A percentile compares a stretch with the other conserved stretches of the same genome.
Conservation (phyloP, 164 flowering plant genomes). For the Umbilicus rupestris region DNA sequence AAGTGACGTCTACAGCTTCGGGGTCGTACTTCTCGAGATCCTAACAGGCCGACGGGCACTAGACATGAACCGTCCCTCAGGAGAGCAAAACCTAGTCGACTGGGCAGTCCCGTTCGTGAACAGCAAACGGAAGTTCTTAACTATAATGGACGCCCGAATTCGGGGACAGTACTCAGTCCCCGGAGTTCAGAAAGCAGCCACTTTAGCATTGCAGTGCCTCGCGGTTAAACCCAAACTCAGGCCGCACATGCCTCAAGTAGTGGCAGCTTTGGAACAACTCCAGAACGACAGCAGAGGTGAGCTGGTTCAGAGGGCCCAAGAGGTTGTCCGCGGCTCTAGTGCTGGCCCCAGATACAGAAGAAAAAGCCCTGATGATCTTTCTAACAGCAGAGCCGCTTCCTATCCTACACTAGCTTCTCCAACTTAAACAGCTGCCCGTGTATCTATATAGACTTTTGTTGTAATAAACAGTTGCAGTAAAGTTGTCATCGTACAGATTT, state of each 20-base stretch:
- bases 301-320: neutral
- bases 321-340: neutral
- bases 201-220: conserved; percentile 6
- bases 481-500: too few species aligned
- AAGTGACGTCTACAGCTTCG: conserved; percentile 11
- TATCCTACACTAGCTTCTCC: conserved; percentile 9
- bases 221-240: conserved; percentile 8
- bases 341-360: conserved; percentile 5
- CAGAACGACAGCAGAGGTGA: neutral
- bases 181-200: conserved; percentile 6
- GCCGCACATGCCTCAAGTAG: conserved; percentile 3
- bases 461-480: too few species aligned
- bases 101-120: conserved; percentile 7
- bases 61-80: conserved; percentile 9
- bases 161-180: conserved; percentile 8
- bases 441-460: too few species aligned
- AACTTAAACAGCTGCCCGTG: too few species aligned
- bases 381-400: neutral
- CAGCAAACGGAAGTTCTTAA: conserved; percentile 8
- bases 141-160: conserved; percentile 10
- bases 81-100: conserved; percentile 12
- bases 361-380: neutral
- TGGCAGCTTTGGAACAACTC: conserved; percentile 6
- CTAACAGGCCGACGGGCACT: conserved; percentile 10
- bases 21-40: conserved; percentile 10